Evolutionary conservation across 106 monocot species (phyloP), one percentile per base, ranked within the genome.

Genomic region (Allium sativum): DNA sequence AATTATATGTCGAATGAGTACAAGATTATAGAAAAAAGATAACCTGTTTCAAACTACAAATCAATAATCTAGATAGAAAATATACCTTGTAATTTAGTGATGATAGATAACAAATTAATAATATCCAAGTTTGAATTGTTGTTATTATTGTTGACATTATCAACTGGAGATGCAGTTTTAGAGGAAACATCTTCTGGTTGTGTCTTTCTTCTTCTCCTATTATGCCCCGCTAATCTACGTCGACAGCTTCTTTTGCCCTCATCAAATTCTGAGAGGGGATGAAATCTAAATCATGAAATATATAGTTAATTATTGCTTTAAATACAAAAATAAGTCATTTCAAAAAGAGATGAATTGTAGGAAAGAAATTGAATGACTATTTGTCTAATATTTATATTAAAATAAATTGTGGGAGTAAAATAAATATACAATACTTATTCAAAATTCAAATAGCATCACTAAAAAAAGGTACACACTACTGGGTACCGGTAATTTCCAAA

Each of bases 191-290:
- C 98, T 48, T 82, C 82, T 3, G 87, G 84, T 45, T 95, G 95
- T 16, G 81, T 87, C 76, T 96, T 96, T 62, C 95, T 79, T 68
- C 95, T 77, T 47, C 95, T 71, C 7, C 87, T 65, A 60, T 96
- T 96, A 65, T 96, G 95, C 12, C 95, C 95, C 7, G 95, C 95
- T 20, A 96, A 82, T 72, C 95, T 83, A 10, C 95, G 68, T 42
- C 95, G 66, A 55, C 95, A 96, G 69, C 95, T 96, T 57, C 95
- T 81, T 77, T 96, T 96, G 58, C 95, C 95, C 66, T 96, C 95
- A 50, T 96, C 95, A 75, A 96, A 96, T 70, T 96, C 95, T 8
- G 77, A 55, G 14, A 96, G 84, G 1, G 74, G 87, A 47, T 96
- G 94, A 72, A 95, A 95, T 79, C 94, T 95, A 58, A 9, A 74